These are phyloP conservation scores for Bisporella sp. DNA, from an alignment of 2,329 filamentous ascomycete species.

Conservation along the genomic window DNA sequence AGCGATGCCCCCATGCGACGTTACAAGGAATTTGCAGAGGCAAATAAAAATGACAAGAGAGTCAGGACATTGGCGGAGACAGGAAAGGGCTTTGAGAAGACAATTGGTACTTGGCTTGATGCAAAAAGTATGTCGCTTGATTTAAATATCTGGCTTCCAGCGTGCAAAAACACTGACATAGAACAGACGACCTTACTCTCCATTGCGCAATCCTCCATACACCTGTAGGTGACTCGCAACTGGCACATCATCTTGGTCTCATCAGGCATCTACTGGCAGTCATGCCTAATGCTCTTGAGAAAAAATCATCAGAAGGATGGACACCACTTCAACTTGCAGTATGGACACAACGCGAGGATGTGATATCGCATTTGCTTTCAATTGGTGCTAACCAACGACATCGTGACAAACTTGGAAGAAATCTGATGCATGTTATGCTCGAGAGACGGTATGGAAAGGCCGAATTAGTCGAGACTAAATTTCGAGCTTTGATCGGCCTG, in stretches of 20 bases:
- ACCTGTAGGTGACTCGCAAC: no score
- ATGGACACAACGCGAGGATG: constrained; percentile 43
- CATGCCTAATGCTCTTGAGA: no score
- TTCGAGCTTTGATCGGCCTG: constrained; percentile 46
- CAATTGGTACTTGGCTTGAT: constrained; percentile 55
- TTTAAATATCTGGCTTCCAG: not conserved
- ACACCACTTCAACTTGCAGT: constrained; percentile 39
- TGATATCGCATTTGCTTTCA: constrained; percentile 54
- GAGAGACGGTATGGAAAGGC: not conserved
- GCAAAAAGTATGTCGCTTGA: constrained; percentile 44
- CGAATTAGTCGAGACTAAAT: constrained; percentile 19
- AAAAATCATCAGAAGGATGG: no score
- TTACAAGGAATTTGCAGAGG: constrained; percentile 62
- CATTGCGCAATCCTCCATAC: constrained; percentile 38
- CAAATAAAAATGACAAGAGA: constrained; percentile 52
- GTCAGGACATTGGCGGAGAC: constrained; percentile 54
- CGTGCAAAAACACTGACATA: constrained; percentile 9
- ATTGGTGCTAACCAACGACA: constrained; percentile 63
- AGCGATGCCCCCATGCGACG: constrained; percentile 60
- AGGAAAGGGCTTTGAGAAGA: constrained; percentile 55
- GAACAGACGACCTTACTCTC: constrained; percentile 52
- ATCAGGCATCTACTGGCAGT: no score
- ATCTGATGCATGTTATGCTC: constrained; percentile 58
- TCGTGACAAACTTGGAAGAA: constrained; percentile 54
- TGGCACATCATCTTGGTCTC: no score